Conservation (phyloP, 768 basidiomycete genomes). For the Suillus sp. region DNA sequence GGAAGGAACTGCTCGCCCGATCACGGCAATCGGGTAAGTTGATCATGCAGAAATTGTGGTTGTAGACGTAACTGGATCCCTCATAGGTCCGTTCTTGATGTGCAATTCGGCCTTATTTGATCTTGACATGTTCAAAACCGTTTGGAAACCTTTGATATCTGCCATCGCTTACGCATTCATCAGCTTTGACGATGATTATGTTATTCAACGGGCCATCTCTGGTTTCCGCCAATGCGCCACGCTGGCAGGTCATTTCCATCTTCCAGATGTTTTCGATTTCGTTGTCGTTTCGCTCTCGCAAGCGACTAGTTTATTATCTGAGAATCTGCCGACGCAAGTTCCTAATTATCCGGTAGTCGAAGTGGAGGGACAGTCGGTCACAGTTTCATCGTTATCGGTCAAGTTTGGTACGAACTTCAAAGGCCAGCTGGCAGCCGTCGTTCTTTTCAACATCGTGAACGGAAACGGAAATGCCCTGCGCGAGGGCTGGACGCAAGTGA, state of each 20-base stretch:
- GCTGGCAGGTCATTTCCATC: conserved; percentile 81
- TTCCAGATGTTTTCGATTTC: conserved; percentile 96
- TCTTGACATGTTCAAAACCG: conserved; percentile 88
- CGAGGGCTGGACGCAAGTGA: conserved; percentile 92
- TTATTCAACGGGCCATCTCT: conserved; percentile 91
- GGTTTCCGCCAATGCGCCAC: conserved; percentile 98
- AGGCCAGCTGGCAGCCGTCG: conserved; percentile 94
- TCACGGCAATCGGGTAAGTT: conserved; percentile 74
- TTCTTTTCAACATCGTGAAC: conserved; percentile 96
- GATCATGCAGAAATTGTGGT: conserved; percentile 39
- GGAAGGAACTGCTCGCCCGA: conserved; percentile 91
- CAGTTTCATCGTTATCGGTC: conserved; percentile 89
- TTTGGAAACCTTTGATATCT: conserved; percentile 93
- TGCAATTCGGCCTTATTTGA: conserved; percentile 85
- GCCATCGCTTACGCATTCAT: conserved; percentile 95
- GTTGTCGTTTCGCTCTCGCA: conserved; percentile 92
- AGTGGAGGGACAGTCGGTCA: conserved; percentile 86
- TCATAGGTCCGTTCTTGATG: conserved; percentile 55
- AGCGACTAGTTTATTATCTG: conserved; percentile 84
- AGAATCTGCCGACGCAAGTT: conserved; percentile 66
- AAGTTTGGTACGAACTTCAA: conserved; percentile 95
- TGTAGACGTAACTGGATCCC: conserved; percentile 13
- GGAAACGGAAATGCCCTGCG: conserved; percentile 92
- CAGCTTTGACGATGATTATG: conserved; percentile 94
- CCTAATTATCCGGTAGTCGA: conserved; percentile 89